Conservation (phyloP, 2,329 filamentous ascomycete genomes). For the Paracamarosporium sp. region DNA sequence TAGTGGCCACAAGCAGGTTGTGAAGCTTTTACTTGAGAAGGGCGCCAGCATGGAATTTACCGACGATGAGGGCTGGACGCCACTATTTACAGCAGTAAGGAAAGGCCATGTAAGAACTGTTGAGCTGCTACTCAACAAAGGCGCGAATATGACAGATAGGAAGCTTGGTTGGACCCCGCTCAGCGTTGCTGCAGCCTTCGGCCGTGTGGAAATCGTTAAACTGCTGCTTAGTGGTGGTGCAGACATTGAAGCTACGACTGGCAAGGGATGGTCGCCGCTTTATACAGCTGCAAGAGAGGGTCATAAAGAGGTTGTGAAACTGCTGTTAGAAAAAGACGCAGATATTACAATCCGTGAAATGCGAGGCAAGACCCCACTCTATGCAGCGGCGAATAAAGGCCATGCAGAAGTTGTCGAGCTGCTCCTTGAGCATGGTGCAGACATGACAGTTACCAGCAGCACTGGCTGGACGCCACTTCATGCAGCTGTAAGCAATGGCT, state of each 20-base stretch:
- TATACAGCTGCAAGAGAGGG: not conserved
- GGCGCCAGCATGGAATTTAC: constrained; percentile 1
- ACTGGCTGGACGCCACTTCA: not conserved
- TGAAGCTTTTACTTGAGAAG: constrained; percentile 3
- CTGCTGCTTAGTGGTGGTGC: constrained; percentile 8
- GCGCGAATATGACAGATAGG: constrained; percentile 53
- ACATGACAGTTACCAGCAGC: too few species aligned
- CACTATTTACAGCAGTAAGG: not conserved
- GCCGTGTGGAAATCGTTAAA: not conserved
- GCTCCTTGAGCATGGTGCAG: too few species aligned
- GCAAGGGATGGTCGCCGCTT: not conserved
- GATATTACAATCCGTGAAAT: not conserved
- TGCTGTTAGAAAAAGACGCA: constrained; percentile 10
- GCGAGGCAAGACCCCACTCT: not conserved
- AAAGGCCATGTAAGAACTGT: constrained; percentile 13
- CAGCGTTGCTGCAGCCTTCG: constrained; percentile 14
- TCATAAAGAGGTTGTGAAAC: not conserved
- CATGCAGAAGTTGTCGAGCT: too few species aligned
- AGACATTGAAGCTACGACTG: not conserved
- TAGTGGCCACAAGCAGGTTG: too few species aligned
- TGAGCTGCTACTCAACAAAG: constrained; percentile 14
- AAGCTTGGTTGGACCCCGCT: constrained; percentile 1
- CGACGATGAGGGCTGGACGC: constrained; percentile 9
- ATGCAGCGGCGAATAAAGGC: too few species aligned
- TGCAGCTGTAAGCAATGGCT: too few species aligned